These are phyloP conservation scores for Gynochthodes officinalis DNA, from an alignment of 257 asterid species.

Conservation along the genomic window DNA sequence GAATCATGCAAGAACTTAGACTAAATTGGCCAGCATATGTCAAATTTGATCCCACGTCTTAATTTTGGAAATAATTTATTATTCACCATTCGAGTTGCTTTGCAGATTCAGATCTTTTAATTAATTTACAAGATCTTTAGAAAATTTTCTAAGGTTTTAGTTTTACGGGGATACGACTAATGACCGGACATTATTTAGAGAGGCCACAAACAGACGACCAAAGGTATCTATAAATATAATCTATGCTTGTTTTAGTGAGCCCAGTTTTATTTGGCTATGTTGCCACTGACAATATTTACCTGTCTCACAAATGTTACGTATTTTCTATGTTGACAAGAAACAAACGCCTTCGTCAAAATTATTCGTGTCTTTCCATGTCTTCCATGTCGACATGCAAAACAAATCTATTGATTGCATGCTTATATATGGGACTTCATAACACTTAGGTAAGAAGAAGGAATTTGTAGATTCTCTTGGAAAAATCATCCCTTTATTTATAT, in stretches of 20 bases:
- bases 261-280: not conserved
- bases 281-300: conserved; percentile 11
- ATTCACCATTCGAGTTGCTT: no score
- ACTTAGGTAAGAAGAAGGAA: not conserved
- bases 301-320: not conserved
- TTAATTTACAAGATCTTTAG: no score
- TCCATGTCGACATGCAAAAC: conserved; percentile 24
- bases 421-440: conserved; percentile 16
- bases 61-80: no score
- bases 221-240: no score
- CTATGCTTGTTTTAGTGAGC: not conserved
- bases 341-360: conserved; percentile 6
- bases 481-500: not conserved
- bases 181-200: no score
- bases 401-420: conserved; percentile 16
- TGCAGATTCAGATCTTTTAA: no score
- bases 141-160: no score
- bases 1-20: no score
- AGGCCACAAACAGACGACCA: no score
- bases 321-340: conserved; percentile 4
- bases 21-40: no score
- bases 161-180: no score
- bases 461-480: not conserved
- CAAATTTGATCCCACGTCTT: no score
- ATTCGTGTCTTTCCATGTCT: conserved; percentile 21